phyloP scores from a whole-genome alignment of 495 filamentous ascomycete species.

The Podospora pseudopauciseta region DNA sequence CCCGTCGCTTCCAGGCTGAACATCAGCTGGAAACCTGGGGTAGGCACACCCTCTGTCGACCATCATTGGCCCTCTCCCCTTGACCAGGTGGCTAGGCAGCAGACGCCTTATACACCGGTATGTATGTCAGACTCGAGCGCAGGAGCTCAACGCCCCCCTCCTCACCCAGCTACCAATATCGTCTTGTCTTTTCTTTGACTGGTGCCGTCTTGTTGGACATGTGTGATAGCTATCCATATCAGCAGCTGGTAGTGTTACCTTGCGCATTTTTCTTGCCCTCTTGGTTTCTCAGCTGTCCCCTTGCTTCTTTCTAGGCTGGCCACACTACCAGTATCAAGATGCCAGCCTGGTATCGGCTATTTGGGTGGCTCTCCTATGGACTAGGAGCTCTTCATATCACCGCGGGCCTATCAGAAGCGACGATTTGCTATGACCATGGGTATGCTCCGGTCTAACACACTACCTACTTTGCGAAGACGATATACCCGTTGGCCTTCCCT shows the following conservation, averaged over 20 bases:
- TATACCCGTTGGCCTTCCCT: not conserved
- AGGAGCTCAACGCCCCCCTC: not conserved
- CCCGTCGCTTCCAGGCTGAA: not conserved
- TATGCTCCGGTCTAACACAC: not conserved
- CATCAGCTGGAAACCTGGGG: not conserved
- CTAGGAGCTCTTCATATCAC: not conserved
- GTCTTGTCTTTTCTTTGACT: not conserved
- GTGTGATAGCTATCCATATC: not conserved
- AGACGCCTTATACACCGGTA: constrained; percentile 12
- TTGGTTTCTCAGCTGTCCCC: not conserved
- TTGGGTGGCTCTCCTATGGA: constrained; percentile 18
- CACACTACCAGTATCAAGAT: constrained; percentile 10
- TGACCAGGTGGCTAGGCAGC: not conserved
- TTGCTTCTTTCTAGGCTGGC: not conserved
- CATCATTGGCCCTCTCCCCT: not conserved
- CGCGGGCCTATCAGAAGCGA: constrained; percentile 5
- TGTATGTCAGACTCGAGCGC: constrained; percentile 12
- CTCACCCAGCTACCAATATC: not conserved
- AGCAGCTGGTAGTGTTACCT: not conserved
- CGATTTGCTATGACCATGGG: constrained; percentile 8
- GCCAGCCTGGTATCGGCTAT: constrained; percentile 22
- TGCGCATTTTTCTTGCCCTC: not conserved
- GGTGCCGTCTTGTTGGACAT: not conserved
- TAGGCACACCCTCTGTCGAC: not conserved
- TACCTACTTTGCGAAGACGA: not conserved